phyloP scores from a whole-genome alignment of 192 early-diverging fungal species.

The Gryganskiella cystojenkinii region DNA sequence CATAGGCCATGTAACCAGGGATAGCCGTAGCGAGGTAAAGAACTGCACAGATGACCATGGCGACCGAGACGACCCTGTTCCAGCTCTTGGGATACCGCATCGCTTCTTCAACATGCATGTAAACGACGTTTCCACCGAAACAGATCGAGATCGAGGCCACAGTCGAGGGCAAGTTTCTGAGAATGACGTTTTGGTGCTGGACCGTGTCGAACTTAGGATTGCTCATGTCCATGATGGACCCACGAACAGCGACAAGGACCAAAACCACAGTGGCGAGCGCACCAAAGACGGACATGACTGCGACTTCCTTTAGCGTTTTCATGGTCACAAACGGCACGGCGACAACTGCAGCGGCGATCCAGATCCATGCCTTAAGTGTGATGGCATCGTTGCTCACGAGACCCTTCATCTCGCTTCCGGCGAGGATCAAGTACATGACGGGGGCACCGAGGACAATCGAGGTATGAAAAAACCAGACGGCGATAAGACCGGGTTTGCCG shows the following conservation, averaged over 20 bases:
- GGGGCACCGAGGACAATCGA: conserved; percentile 77
- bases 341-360: conserved; percentile 66
- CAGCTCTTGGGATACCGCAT: conserved; percentile 80
- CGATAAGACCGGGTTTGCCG: conserved; percentile 70
- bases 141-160: conserved; percentile 85
- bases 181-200: conserved; percentile 65
- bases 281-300: conserved; percentile 79
- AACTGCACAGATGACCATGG: conserved; percentile 71
- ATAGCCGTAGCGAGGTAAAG: conserved; percentile 78
- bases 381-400: conserved; percentile 58
- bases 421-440: conserved; percentile 77
- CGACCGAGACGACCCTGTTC: conserved; percentile 70
- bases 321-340: conserved; percentile 80
- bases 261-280: conserved; percentile 77
- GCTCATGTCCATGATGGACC: conserved; percentile 60
- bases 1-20: conserved; percentile 81
- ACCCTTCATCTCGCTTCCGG: conserved; percentile 74
- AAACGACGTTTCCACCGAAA: conserved; percentile 86
- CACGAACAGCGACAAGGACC: conserved; percentile 75
- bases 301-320: conserved; percentile 84
- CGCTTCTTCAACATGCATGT: conserved; percentile 86
- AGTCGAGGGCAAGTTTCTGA: conserved; percentile 77
- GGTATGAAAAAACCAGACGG: conserved; percentile 73
- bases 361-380: conserved; percentile 69
- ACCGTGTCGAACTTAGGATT: conserved; percentile 42